These are phyloP conservation scores for Pyronema omphalodes DNA, from an alignment of 495 filamentous ascomycete genomes.

Conservation along the genomic window DNA sequence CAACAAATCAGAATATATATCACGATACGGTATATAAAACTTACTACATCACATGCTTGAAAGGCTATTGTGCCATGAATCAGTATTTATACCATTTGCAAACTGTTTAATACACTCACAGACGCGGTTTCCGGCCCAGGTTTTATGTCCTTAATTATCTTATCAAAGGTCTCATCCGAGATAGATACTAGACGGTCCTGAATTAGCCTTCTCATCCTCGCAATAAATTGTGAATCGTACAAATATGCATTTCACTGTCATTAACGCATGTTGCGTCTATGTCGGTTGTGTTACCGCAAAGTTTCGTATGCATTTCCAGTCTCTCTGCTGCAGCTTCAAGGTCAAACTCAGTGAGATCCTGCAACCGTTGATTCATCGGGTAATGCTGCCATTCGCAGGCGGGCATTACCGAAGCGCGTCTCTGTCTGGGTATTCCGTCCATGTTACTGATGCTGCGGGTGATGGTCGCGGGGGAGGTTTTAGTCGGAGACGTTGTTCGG, in stretches of 20 bases:
- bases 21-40: neutral
- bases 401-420: too few relatives aligned
- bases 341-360: neutral
- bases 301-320: neutral
- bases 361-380: neutral
- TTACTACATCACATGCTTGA: neutral
- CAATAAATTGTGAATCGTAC: neutral
- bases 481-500: neutral
- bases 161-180: neutral
- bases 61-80: neutral
- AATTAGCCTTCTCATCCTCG: neutral
- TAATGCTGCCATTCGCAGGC: neutral
- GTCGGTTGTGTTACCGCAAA: neutral
- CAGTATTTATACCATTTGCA: neutral
- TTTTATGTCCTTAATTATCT: neutral
- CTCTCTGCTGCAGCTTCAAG: neutral
- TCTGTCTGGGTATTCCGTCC: too few relatives aligned
- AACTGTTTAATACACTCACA: too few relatives aligned
- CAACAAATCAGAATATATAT: neutral
- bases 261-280: neutral
- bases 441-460: neutral
- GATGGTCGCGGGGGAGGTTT: neutral
- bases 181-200: neutral
- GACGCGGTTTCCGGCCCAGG: too few relatives aligned
- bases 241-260: neutral